These are phyloP conservation scores for Trichoderma parareesei DNA, from an alignment of 495 filamentous ascomycete genomes.

Conservation along the genomic window DNA sequence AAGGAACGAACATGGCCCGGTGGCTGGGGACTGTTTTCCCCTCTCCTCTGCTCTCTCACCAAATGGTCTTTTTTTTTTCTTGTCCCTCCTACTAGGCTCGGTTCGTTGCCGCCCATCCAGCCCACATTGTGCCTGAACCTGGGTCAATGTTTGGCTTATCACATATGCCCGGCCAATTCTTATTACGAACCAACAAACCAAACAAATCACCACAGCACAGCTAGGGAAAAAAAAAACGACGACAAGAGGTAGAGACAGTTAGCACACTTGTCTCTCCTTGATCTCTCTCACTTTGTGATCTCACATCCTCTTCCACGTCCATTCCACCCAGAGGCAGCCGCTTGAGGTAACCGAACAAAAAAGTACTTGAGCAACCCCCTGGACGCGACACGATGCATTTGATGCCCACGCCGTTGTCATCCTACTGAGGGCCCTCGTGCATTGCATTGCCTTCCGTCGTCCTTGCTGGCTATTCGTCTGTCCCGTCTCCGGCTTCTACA, in stretches of 20 bases:
- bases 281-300: not conserved
- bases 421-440: not conserved
- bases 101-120: constrained; percentile 9
- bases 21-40: not conserved
- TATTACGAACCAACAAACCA: not conserved
- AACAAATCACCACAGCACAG: not conserved
- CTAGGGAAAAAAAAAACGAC: not conserved
- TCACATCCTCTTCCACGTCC: not conserved
- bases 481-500: not conserved
- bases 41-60: no score
- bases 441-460: not conserved
- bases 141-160: not conserved
- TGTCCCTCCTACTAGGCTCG: not conserved
- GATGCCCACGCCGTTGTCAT: not conserved
- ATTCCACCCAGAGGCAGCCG: no score
- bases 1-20: not conserved
- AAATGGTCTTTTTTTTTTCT: not conserved
- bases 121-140: constrained; percentile 8
- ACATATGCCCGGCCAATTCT: not conserved
- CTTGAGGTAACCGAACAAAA: not conserved
- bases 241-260: not conserved
- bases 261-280: not conserved
- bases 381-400: constrained; percentile 1
- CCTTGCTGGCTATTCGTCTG: not conserved
- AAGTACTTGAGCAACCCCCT: not conserved